Evolutionary conservation across 2,329 filamentous ascomycete species (phyloP).

Genomic region (Podosphaera xanthii): DNA sequence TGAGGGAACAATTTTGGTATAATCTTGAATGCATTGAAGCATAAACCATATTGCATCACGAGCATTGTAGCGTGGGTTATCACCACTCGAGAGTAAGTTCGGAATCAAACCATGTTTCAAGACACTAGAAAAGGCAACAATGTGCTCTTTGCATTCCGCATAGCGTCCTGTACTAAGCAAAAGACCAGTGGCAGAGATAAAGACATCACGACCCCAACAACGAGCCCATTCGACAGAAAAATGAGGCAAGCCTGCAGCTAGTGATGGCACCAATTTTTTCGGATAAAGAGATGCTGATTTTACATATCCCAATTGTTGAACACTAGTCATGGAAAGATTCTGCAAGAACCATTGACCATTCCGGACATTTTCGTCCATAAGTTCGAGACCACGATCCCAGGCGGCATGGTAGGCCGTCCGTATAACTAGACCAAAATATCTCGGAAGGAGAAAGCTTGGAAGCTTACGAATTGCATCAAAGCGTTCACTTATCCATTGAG

Average conservation of each 20-base stretch:
- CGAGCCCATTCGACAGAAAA: slow-evolving; percentile 86
- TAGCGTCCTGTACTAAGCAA: slow-evolving; percentile 77
- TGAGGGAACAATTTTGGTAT: slow-evolving; percentile 57
- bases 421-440: slow-evolving; percentile 80
- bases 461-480: slow-evolving; percentile 71
- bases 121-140: slow-evolving; percentile 82
- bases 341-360: slow-evolving; percentile 77
- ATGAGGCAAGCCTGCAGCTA: slow-evolving; percentile 83
- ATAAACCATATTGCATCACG: slow-evolving; percentile 97
- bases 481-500: slow-evolving; percentile 59
- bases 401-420: slow-evolving; percentile 74
- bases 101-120: slow-evolving; percentile 98
- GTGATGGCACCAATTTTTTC: slow-evolving; percentile 56
- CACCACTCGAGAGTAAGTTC: slow-evolving; percentile 72
- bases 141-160: slow-evolving; percentile 77
- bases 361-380: slow-evolving; percentile 57
- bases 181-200: slow-evolving; percentile 84
- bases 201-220: slow-evolving; percentile 94
- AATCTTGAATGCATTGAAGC: slow-evolving; percentile 88
- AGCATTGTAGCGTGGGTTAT: slow-evolving; percentile 77
- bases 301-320: slow-evolving; percentile 75
- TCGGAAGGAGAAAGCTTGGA: slow-evolving; percentile 71
- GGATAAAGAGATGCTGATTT: slow-evolving; percentile 84
- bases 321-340: slow-evolving; percentile 70
- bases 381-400: slow-evolving; percentile 50